These are phyloP conservation scores for Chlorella vulgaris DNA, from an alignment of 139 green algal species.

Conservation along the genomic window DNA sequence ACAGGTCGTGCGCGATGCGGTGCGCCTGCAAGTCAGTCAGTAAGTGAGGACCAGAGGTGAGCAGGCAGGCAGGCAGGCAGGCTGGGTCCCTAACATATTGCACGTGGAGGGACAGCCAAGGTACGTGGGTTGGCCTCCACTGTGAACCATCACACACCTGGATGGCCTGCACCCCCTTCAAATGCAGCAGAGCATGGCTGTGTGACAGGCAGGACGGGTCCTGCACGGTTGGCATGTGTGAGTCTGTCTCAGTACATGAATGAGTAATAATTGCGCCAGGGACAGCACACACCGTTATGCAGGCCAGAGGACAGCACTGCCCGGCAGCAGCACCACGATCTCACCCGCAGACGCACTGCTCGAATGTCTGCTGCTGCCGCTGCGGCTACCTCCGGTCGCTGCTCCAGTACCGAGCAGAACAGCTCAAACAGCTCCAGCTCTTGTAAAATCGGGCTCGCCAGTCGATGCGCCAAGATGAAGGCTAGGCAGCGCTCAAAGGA, in stretches of 20 bases:
- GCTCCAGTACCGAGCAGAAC: conserved; percentile 81
- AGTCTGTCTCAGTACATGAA: too few relatives aligned
- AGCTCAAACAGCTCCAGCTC: conserved; percentile 91
- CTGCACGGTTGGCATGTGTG: too few relatives aligned
- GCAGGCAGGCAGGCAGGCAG: conserved; percentile 84
- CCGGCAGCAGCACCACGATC: too few relatives aligned
- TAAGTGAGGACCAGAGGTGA: conserved; percentile 69
- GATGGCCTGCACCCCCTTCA: conserved; percentile 94
- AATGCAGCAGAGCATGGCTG: conserved; percentile 83
- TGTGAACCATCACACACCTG: conserved; percentile 69
- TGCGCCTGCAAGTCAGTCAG: conserved; percentile 88
- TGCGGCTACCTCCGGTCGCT: too few relatives aligned
- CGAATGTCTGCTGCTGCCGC: conserved; percentile 90
- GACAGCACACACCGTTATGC: too few relatives aligned
- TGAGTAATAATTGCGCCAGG: too few relatives aligned
- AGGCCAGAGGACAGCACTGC: too few relatives aligned
- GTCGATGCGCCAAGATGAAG: conserved; percentile 95
- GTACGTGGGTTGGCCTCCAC: background rate
- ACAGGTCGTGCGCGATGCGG: conserved; percentile 91
- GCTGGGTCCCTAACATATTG: too few relatives aligned
- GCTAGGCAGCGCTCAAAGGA: conserved; percentile 83
- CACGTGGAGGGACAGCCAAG: too few relatives aligned
- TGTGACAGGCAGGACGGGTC: conserved; percentile 74
- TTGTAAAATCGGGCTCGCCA: conserved; percentile 87
- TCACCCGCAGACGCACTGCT: conserved; percentile 76